phyloP scores from a whole-genome alignment of 2,329 filamentous ascomycete species.

The Neonectria ditissima region DNA sequence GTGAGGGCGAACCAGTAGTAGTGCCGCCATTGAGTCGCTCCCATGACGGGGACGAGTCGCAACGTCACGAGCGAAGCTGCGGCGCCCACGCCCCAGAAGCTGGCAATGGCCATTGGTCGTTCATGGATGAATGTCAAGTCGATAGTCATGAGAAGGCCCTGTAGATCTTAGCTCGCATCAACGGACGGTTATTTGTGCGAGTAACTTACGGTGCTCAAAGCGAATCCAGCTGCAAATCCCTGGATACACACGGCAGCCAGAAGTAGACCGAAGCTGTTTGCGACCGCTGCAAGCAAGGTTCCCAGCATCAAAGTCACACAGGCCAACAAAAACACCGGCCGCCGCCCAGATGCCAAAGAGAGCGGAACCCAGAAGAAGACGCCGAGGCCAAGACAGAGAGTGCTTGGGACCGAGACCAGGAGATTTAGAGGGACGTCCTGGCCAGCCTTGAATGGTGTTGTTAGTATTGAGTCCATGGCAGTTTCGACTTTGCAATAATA shows the following conservation, averaged over 20 bases:
- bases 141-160: conserved; percentile 6
- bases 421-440: neutral
- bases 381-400: conserved; percentile 1
- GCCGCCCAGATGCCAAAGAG: neutral
- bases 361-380: neutral
- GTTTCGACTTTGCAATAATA: neutral
- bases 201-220: neutral
- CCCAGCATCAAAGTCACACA: neutral
- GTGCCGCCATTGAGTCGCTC: neutral
- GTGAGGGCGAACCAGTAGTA: neutral
- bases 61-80: neutral
- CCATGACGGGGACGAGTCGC: neutral
- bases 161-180: neutral
- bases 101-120: conserved; percentile 1
- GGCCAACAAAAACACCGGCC: conserved; percentile 1
- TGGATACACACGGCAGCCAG: neutral
- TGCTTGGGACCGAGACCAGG: neutral
- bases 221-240: neutral
- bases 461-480: neutral
- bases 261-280: neutral
- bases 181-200: neutral
- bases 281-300: neutral
- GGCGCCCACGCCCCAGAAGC: neutral
- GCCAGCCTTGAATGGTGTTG: neutral
- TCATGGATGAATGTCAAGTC: conserved; percentile 14